Percentiles rank a stretch among this genome's conserved stretches.
Evolutionary conservation across 2,329 filamentous ascomycete genomes (phyloP).

Genomic region (Botrytis galanthina): DNA sequence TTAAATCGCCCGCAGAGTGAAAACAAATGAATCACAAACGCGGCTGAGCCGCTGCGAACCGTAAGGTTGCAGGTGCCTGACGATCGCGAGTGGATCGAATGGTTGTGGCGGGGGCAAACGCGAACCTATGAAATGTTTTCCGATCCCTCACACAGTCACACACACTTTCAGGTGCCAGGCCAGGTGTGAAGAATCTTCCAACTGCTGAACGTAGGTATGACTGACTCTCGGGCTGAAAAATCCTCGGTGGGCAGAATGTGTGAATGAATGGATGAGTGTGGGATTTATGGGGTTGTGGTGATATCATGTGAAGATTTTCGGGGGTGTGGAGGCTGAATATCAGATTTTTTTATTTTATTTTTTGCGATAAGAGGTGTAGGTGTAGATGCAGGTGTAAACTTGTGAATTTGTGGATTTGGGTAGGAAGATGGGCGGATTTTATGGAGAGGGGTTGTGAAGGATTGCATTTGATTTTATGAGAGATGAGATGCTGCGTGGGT

Average conservation of each 20-base stretch:
- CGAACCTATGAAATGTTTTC: neutral
- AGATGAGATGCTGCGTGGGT: neutral
- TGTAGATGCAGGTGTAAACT: no score
- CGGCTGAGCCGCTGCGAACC: conserved; percentile 3
- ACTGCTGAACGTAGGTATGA: no score
- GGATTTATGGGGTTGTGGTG: neutral
- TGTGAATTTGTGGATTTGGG: neutral
- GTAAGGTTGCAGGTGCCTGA: no score
- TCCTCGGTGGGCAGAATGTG: neutral
- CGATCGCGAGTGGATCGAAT: neutral
- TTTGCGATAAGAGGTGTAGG: neutral
- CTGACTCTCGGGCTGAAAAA: neutral
- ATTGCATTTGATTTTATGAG: neutral
- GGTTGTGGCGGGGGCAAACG: neutral
- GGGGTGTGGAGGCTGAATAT: neutral
- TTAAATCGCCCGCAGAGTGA: no score
- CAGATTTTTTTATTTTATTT: neutral
- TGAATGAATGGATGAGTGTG: neutral
- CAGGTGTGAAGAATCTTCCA: neutral
- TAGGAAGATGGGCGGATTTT: neutral
- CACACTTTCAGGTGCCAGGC: no score
- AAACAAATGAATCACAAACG: neutral
- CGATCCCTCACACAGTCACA: no score
- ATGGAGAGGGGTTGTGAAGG: neutral
- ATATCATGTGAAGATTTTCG: neutral